Evolutionary conservation across 1,284 basidiomycete species (phyloP), one percentile per base, ranked within the genome.

Genomic region (Fomitopsis schrenkii): DNA sequence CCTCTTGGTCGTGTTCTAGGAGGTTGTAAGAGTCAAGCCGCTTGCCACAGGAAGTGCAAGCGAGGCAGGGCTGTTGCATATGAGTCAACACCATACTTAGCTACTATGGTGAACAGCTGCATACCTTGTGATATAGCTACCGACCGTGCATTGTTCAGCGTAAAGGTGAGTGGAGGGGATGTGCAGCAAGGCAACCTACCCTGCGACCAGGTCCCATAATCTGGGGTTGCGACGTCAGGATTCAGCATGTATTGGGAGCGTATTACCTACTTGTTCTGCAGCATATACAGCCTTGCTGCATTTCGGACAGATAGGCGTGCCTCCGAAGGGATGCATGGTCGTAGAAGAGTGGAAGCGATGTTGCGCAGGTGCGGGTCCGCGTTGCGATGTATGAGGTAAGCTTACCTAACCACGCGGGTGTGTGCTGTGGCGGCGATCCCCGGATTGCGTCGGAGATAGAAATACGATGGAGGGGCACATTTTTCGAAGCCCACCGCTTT

Each of bases 131-230:
- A 70, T 93, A 93, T 36, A 90, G 77, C 90, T 92, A 61, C 12
- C 35, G 52, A 35, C 8, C 9, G 28, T 6, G 38, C 40, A 36
- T 22, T 6, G 26, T 40, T 62, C 54, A 64, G 54, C 41, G 62
- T 60, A 35, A 44, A 58, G 50, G 38, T 35, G 53, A 42, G 56
- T 44, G 41, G 38, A 33, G 35, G 15, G 19, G 48, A 59, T 22
- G 56, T 33, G 3, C 30, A 42, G 22, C 33, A 30, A 80, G 46
- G 22, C 33, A 30, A 80, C 67, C 33, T 71, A 90, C 90, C 84
- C 88, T 92, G 71, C 90, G 82, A 50, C 88, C 90, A 61, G 89
- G 89, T 44, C 91, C 90, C 82, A 93, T 87, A 59, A 84, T 84
- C 89, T 91, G 70, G 62, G 63, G 59, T 64, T 68, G 57, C 46